Conservation (phyloP, 768 basidiomycete species). For the Candolleomyces aberdarensis region DNA sequence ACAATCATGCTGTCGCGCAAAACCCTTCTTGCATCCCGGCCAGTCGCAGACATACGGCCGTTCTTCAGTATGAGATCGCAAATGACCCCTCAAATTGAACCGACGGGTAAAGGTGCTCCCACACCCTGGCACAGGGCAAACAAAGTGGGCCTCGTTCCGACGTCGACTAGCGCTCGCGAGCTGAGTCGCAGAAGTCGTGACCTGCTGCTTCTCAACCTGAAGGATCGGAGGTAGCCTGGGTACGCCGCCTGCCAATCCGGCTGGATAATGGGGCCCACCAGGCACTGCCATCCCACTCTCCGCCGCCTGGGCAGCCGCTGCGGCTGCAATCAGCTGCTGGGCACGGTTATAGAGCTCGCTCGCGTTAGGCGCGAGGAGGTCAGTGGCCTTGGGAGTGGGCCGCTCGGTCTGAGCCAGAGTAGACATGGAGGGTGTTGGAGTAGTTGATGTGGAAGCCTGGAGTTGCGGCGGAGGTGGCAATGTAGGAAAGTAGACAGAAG, state of each 20-base stretch:
- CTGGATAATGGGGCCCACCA: conserved; percentile 43
- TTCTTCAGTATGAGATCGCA: conserved; percentile 94
- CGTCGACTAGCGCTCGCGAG: conserved; percentile 86
- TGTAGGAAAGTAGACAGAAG: conserved; percentile 25
- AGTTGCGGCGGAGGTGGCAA: conserved; percentile 3
- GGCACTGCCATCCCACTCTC: conserved; percentile 25
- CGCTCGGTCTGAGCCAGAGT: conserved; percentile 10
- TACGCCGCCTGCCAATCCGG: conserved; percentile 45
- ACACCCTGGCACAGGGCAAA: conserved; percentile 93
- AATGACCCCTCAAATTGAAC: conserved; percentile 86
- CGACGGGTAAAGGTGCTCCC: conserved; percentile 96
- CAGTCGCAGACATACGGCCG: conserved; percentile 91
- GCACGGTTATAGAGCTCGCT: conserved; percentile 53
- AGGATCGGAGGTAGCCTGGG: conserved; percentile 72
- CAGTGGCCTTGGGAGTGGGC: conserved; percentile 9
- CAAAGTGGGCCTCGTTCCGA: conserved; percentile 88
- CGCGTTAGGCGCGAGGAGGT: conserved; percentile 50
- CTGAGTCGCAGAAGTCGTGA: conserved; percentile 92
- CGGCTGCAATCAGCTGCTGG: conserved; percentile 23
- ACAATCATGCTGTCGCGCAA: conserved; percentile 96
- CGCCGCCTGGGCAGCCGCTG: conserved; percentile 7
- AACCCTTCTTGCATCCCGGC: conserved; percentile 93
- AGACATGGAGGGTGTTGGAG: conserved; percentile 34
- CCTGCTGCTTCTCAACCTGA: conserved; percentile 92
- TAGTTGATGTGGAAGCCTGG: conserved; percentile 15